Conservation (phyloP, 169 alveolate species). For the Cryptosporidium bovis region DNA sequence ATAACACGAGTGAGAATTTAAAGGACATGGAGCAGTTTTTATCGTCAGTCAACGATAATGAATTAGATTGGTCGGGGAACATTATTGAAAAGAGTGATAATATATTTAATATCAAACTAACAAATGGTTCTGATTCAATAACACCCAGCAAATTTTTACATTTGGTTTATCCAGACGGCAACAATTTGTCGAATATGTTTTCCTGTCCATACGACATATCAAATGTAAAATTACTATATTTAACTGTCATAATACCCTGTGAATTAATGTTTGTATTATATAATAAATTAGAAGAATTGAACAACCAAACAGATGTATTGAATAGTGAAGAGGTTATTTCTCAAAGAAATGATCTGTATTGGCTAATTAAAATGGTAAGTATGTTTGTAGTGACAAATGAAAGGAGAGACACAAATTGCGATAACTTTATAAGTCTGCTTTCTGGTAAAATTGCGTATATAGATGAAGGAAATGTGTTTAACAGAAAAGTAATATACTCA, state of each 20-base stretch:
- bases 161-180: conserved; percentile 45
- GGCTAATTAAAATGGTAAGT: conserved; percentile 43
- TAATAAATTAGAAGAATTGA: conserved; percentile 1
- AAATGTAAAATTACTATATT: conserved; percentile 37
- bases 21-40: conserved; percentile 66
- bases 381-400: conserved; percentile 63
- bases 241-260: conserved; percentile 43
- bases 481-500: conserved; percentile 57
- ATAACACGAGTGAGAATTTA: background rate
- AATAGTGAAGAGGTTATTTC: background rate
- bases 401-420: conserved; percentile 35
- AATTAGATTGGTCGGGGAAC: conserved; percentile 59
- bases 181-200: conserved; percentile 29
- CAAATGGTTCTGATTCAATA: conserved; percentile 11
- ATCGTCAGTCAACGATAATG: conserved; percentile 51
- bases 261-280: conserved; percentile 30
- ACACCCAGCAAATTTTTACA: conserved; percentile 44
- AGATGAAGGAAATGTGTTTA: conserved; percentile 2
- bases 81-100: background rate
- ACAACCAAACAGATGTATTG: background rate
- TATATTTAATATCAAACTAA: conserved; percentile 10
- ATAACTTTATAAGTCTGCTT: conserved; percentile 41
- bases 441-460: conserved; percentile 55
- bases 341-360: background rate
- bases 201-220: conserved; percentile 68